phyloP scores from a whole-genome alignment of 2,329 filamentous ascomycete genomes.

The Cladosporium sp. region DNA sequence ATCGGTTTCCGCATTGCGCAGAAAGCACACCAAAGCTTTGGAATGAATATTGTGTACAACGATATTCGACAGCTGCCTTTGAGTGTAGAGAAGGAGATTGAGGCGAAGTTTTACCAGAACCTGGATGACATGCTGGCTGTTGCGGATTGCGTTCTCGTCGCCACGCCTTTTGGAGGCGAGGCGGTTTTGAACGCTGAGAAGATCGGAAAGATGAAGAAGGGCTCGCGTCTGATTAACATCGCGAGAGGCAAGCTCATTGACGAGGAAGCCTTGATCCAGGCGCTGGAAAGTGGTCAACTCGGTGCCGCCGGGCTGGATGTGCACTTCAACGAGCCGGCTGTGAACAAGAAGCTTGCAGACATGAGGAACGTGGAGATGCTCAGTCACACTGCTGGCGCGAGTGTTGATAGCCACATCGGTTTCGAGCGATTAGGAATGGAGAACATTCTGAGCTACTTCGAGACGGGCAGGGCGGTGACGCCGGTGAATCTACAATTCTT shows the following conservation, averaged over 20 bases:
- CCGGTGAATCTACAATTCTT: slow-evolving; percentile 60
- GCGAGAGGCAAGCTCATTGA: slow-evolving; percentile 63
- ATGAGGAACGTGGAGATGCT: slow-evolving; percentile 41
- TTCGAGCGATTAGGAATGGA: slow-evolving; percentile 39
- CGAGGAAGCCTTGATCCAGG: slow-evolving; percentile 58
- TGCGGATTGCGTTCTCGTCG: slow-evolving; percentile 60
- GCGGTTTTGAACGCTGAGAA: slow-evolving; percentile 48
- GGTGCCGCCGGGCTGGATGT: slow-evolving; percentile 60
- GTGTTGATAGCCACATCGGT: slow-evolving; percentile 37
- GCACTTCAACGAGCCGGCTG: slow-evolving; percentile 56
- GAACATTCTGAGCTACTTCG: slow-evolving; percentile 48
- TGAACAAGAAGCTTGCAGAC: slow-evolving; percentile 42
- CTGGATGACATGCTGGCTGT: slow-evolving; percentile 50
- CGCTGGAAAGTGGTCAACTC: slow-evolving; percentile 51
- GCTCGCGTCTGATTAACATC: slow-evolving; percentile 61
- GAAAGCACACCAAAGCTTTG: slow-evolving; percentile 56
- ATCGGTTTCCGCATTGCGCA: slow-evolving; percentile 48
- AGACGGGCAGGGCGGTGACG: slow-evolving; percentile 50
- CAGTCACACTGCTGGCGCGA: slow-evolving; percentile 37
- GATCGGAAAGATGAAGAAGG: slow-evolving; percentile 51
- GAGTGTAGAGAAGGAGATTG: slow-evolving; percentile 44
- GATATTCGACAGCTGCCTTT: slow-evolving; percentile 52
- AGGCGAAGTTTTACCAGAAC: slow-evolving; percentile 50
- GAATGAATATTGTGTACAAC: slow-evolving; percentile 63
- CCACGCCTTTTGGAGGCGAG: slow-evolving; percentile 52